Evolutionary conservation across 306 rosid genomes (phyloP), one percentile per base, ranked within the genome.

Genomic region (Hylodesmum podocarpum): DNA sequence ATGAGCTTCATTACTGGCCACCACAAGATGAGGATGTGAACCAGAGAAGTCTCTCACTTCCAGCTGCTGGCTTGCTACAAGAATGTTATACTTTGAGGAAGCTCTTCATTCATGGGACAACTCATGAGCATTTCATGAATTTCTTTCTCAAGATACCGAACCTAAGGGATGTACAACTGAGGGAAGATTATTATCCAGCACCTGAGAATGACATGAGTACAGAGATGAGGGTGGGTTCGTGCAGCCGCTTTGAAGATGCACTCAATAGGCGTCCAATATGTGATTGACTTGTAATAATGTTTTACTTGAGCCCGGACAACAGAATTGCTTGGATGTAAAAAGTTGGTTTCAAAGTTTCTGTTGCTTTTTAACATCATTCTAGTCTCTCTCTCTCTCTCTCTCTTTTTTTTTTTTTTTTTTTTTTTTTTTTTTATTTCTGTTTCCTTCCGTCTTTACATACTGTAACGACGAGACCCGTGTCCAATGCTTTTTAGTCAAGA

Each of bases 191-290:
- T 80, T 90, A 91, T 62, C 96, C 98, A 0, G 98, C 97, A 0
- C 97, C 97, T 0, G 97, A 87, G 77, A 90, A 87, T 37, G 97
- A 94, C 79, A 91, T 77, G 93, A 94, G 97, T 57, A 91, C 96
- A 24, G 98, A 91, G 82, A 94, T 94, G 97, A 90, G 97, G 76
- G 91, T 83, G 25, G 89, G 86, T 50, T 94, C 97, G 1, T 91
- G 97, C 75, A 61, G 95, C 86, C 96, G 96, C 29, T 94, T 94
- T 82, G 98, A 94, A 79, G 97, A 89, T 47, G 95, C 94, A 2
- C 83, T 91, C 6, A 94, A 89, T 44, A 70, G 88, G 44, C 97
- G 97, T 16, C 77, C 0, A 8, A 87, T 91, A 18, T 61, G 50
- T 18, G 95, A 91, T 61, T 94, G 84, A 90, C 54, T 29, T 16